Percentiles rank a stretch among this genome's conserved stretches.
Evolutionary conservation across 192 early-diverging fungal genomes (phyloP).

Genomic region (Podila minutissima): DNA sequence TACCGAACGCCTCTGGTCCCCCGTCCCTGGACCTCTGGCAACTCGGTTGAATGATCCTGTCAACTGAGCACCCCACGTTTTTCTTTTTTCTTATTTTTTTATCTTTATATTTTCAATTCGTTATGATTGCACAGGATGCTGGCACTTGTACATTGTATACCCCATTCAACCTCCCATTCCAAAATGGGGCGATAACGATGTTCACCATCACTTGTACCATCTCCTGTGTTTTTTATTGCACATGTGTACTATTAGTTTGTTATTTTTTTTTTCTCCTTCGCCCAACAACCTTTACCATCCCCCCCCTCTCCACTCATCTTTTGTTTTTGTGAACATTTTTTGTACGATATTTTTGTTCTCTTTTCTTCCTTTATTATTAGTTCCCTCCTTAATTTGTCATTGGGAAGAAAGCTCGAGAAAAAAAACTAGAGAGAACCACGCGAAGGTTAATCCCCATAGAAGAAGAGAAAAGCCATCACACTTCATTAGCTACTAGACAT

Average conservation of each 20-base stretch:
- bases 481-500: constrained; percentile 7
- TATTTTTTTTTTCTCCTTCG: constrained; percentile 8
- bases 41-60: too few species aligned
- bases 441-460: constrained; percentile 7
- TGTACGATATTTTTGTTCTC: neutral
- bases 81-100: too few species aligned
- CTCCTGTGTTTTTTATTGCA: constrained; percentile 21
- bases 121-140: neutral
- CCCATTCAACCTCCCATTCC: neutral
- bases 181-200: constrained; percentile 22
- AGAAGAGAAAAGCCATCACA: constrained; percentile 7
- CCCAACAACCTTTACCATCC: constrained; percentile 9
- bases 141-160: constrained; percentile 5
- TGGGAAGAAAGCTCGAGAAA: too few species aligned
- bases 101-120: neutral
- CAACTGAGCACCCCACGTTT: too few species aligned
- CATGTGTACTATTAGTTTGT: neutral
- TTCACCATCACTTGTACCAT: constrained; percentile 19
- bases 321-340: constrained; percentile 8
- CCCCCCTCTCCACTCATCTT: constrained; percentile 2
- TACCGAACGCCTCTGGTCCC: neutral
- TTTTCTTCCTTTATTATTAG: neutral
- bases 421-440: neutral
- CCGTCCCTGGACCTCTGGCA: neutral
- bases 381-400: too few species aligned